Conservation (phyloP, 768 basidiomycete species). For the Leccinum incarnatum region DNA sequence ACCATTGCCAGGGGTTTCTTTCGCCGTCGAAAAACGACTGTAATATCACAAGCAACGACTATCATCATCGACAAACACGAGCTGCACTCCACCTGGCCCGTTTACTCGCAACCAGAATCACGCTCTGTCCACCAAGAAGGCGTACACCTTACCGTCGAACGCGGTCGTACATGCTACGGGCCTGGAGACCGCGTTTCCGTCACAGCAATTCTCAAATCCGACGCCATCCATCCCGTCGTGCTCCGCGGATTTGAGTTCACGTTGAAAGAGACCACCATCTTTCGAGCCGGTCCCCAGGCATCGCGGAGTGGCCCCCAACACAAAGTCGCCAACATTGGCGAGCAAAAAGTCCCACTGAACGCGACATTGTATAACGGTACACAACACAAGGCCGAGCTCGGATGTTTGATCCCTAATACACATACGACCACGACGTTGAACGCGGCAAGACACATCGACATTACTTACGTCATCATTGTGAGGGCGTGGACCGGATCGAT, state of each 20-base stretch:
- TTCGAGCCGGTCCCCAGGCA: slow-evolving; percentile 58
- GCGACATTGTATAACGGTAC: slow-evolving; percentile 71
- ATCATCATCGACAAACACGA: slow-evolving; percentile 94
- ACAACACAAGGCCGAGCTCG: slow-evolving; percentile 70
- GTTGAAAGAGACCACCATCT: slow-evolving; percentile 74
- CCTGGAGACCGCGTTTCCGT: slow-evolving; percentile 80
- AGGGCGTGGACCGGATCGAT: slow-evolving; percentile 75
- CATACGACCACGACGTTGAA: slow-evolving; percentile 82
- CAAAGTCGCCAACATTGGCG: slow-evolving; percentile 54
- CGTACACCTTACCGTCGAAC: slow-evolving; percentile 71
- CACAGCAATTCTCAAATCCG: slow-evolving; percentile 69
- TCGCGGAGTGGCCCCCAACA: slow-evolving; percentile 55
- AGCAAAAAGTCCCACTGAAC: slow-evolving; percentile 71
- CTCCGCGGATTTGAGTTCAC: slow-evolving; percentile 83
- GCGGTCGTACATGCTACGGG: slow-evolving; percentile 77
- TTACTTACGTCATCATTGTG: slow-evolving; percentile 74
- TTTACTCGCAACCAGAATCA: slow-evolving; percentile 76
- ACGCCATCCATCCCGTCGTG: slow-evolving; percentile 62
- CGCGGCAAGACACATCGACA: slow-evolving; percentile 80
- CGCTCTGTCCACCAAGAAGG: slow-evolving; percentile 66
- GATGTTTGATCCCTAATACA: slow-evolving; percentile 62
- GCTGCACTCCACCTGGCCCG: slow-evolving; percentile 89
- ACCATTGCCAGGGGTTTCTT: slow-evolving; percentile 57
- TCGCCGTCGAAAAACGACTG: slow-evolving; percentile 71
- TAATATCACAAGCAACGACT: slow-evolving; percentile 61